phyloP scores from a whole-genome alignment of 208 protist genomes.

The Novymonas esmeraldas region DNA sequence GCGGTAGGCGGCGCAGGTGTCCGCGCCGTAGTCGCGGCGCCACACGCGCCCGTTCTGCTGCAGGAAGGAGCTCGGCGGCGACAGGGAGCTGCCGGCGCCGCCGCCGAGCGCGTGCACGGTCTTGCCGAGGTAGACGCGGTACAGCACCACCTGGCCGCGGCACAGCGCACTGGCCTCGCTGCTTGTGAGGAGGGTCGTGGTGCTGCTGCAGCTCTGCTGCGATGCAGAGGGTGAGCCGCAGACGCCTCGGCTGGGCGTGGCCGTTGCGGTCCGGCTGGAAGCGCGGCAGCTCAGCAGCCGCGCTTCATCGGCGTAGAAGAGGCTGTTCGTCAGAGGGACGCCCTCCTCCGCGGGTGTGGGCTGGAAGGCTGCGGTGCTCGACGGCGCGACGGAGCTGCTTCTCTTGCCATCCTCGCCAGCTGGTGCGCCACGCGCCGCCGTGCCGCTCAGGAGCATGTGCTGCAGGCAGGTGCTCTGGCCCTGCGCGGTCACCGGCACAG shows the following conservation, averaged over 20 bases:
- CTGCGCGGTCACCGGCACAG: constrained; percentile 36
- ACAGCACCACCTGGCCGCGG: constrained; percentile 34
- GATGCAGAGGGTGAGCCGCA: background rate
- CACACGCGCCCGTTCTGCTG: constrained; percentile 35
- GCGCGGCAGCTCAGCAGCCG: constrained; percentile 43
- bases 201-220: constrained; percentile 9
- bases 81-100: background rate
- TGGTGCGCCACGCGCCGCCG: background rate
- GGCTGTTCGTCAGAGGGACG: constrained; percentile 87
- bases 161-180: constrained; percentile 2
- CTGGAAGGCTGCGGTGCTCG: background rate
- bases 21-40: constrained; percentile 53
- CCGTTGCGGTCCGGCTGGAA: background rate
- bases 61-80: constrained; percentile 27
- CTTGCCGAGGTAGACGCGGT: constrained; percentile 37
- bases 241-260: background rate
- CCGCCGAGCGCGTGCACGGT: constrained; percentile 26
- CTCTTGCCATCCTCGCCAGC: constrained; percentile 11
- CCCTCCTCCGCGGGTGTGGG: constrained; percentile 47
- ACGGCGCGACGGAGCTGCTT: background rate
- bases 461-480: constrained; percentile 51
- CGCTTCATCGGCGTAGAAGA: constrained; percentile 84
- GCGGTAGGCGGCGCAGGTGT: constrained; percentile 79
- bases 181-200: background rate
- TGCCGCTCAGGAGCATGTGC: constrained; percentile 45